Evolutionary conservation across 2,329 filamentous ascomycete species (phyloP).

Genomic region (Rhinocladiella mackenziei): DNA sequence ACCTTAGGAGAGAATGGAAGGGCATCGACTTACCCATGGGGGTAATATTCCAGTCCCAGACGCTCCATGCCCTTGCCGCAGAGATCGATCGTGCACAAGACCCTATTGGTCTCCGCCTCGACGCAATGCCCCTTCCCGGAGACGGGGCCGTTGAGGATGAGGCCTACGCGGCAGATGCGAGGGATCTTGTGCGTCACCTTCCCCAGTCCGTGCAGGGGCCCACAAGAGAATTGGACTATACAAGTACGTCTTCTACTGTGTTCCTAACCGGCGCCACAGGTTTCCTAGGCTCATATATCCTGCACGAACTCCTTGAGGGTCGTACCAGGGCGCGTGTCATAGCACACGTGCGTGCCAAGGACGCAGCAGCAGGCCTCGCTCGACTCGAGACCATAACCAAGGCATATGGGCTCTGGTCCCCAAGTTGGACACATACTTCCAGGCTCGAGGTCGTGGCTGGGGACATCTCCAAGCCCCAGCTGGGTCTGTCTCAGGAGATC

Average conservation of each 20-base stretch:
- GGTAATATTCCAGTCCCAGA: constrained; percentile 65
- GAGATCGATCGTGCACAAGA: constrained; percentile 45
- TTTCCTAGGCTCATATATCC: constrained; percentile 78
- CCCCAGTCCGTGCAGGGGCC: too few relatives aligned
- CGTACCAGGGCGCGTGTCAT: constrained; percentile 52
- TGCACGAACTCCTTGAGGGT: constrained; percentile 68
- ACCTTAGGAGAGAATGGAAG: constrained; percentile 60
- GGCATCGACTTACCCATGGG: constrained; percentile 62
- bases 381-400: constrained; percentile 65
- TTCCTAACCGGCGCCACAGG: constrained; percentile 88
- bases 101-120: too few relatives aligned
- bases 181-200: too few relatives aligned
- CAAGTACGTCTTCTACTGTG: constrained; percentile 47
- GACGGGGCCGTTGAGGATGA: constrained; percentile 44
- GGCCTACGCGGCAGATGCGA: too few relatives aligned
- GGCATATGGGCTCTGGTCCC: constrained; percentile 82
- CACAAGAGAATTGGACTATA: too few relatives aligned
- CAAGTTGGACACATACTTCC: too few relatives aligned
- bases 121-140: too few relatives aligned
- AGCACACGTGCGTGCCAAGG: constrained; percentile 69
- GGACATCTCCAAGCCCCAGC: too few relatives aligned
- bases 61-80: constrained; percentile 54
- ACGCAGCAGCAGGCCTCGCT: constrained; percentile 55
- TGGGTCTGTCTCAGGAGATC: constrained; percentile 63
- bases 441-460: constrained; percentile 67